A percentile compares a stretch with the other conserved stretches of the same genome.
Evolutionary conservation across 768 basidiomycete species (phyloP).

Genomic region (Ramaria rubella): DNA sequence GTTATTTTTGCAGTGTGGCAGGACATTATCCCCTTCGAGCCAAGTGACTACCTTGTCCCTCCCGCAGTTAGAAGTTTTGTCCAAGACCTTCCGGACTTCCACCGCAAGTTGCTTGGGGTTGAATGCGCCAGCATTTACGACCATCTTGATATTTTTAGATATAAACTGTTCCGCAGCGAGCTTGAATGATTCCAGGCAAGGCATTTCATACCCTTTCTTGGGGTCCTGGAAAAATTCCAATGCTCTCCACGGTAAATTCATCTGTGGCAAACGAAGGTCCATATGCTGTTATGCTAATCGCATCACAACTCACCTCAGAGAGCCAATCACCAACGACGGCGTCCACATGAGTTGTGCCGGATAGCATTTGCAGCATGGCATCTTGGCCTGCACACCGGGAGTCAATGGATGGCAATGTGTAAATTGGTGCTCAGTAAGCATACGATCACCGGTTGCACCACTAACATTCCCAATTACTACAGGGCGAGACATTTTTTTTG

Average conservation of each 20-base stretch:
- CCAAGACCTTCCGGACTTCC: not conserved
- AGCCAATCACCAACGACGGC: constrained; percentile 9
- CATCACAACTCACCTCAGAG: too few relatives aligned
- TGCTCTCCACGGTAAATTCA: constrained; percentile 6
- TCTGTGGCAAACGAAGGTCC: too few relatives aligned
- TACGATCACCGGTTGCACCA: constrained; percentile 7
- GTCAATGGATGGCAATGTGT: not conserved
- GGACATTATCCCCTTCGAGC: constrained; percentile 7
- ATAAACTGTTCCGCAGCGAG: not conserved
- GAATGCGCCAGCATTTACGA: constrained; percentile 5
- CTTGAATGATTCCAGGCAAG: constrained; percentile 1
- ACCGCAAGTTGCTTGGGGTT: not conserved
- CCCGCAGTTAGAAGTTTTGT: not conserved
- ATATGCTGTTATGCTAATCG: too few relatives aligned
- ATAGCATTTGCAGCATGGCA: constrained; percentile 4
- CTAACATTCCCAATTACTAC: constrained; percentile 7
- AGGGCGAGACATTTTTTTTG: not conserved
- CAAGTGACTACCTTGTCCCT: constrained; percentile 3
- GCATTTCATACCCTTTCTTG: constrained; percentile 2
- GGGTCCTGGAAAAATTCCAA: not conserved
- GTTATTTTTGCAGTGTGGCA: not conserved
- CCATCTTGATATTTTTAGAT: not conserved
- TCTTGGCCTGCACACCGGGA: not conserved
- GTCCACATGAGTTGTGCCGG: not conserved
- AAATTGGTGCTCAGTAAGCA: not conserved